Percentiles rank a stretch among this genome's conserved stretches.
Conservation (phyloP, 2,329 filamentous ascomycete genomes). For the Penicillium sp. region DNA sequence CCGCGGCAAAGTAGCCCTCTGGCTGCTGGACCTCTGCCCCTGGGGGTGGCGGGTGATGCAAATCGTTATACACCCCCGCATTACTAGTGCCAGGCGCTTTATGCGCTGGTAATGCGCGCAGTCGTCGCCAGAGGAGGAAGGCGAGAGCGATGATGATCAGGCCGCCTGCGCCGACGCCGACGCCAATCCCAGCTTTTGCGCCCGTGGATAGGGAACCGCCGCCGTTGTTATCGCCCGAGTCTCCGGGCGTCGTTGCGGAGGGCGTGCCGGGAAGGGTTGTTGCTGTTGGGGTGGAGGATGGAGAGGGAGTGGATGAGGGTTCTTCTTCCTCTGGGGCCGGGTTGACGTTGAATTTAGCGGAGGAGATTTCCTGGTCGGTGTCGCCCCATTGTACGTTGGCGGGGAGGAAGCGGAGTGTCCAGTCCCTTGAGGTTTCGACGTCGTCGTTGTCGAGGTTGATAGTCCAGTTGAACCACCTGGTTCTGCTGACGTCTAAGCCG, state of each 20-base stretch:
- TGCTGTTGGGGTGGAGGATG: not conserved
- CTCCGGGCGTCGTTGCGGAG: not conserved
- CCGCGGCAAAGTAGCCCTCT: constrained; percentile 7
- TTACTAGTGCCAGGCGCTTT: not conserved
- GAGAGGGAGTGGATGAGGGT: not conserved
- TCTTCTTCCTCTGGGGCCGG: not conserved
- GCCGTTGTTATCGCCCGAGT: not conserved
- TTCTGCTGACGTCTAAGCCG: constrained; percentile 10
- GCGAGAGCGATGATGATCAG: constrained; percentile 14
- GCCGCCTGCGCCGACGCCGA: constrained; percentile 8
- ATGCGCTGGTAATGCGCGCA: not conserved
- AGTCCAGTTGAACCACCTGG: constrained; percentile 11
- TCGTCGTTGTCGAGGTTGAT: constrained; percentile 8
- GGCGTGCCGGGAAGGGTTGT: not conserved
- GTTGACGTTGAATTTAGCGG: constrained; percentile 12
- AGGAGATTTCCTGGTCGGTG: constrained; percentile 16
- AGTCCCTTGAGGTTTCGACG: constrained; percentile 5
- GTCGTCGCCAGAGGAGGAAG: constrained; percentile 9
- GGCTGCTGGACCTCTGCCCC: not conserved
- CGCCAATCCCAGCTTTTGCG: constrained; percentile 18
- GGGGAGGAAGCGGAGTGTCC: constrained; percentile 16
- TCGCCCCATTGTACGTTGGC: constrained; percentile 5
- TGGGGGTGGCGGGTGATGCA: not conserved
- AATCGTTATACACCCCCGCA: not conserved
- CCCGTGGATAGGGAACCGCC: constrained; percentile 8